A percentile compares a stretch with the other conserved stretches of the same genome.
Evolutionary conservation across 176 grass and related monocot genomes (phyloP).

Genomic region (Microstegium vimineum): DNA sequence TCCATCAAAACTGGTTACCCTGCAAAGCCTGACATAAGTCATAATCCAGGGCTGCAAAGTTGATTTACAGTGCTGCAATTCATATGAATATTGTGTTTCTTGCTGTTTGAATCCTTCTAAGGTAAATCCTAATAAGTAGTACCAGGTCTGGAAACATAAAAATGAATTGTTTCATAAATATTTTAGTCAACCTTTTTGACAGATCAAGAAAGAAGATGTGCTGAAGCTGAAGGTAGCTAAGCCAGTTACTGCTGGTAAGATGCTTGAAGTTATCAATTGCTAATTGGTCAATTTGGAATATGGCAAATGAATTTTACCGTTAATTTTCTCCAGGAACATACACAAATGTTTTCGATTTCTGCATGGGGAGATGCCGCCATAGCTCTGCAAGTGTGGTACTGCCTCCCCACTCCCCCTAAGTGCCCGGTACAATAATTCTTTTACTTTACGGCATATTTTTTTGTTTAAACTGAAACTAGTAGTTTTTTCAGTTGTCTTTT

Average conservation of each 20-base stretch:
- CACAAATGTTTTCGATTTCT: slow-evolving; percentile 70
- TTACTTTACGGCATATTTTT: neutral
- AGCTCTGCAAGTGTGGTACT: slow-evolving; percentile 87
- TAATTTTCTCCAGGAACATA: slow-evolving; percentile 58
- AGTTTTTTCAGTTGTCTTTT: neutral
- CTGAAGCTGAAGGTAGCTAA: slow-evolving; percentile 77
- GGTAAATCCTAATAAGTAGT: slow-evolving; percentile 40
- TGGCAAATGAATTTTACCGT: slow-evolving; percentile 7
- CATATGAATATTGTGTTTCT: slow-evolving; percentile 95
- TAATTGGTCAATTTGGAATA: neutral
- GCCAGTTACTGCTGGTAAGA: slow-evolving; percentile 76
- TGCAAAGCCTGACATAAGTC: slow-evolving; percentile 22
- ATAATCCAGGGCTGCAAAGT: slow-evolving; percentile 75
- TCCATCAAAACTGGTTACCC: neutral
- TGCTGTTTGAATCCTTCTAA: slow-evolving; percentile 87
- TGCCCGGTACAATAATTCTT: neutral
- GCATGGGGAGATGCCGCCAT: slow-evolving; percentile 86
- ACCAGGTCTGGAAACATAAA: slow-evolving; percentile 2
- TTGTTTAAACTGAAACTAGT: neutral
- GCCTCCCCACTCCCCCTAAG: neutral
- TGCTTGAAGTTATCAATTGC: neutral
- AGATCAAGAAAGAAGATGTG: slow-evolving; percentile 65
- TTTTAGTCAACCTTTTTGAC: slow-evolving; percentile 24
- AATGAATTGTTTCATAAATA: neutral
- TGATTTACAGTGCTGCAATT: slow-evolving; percentile 70